Base-by-base conservation (phyloP, 352 stramenopile species). In the Phytophthora multivora region DNA sequence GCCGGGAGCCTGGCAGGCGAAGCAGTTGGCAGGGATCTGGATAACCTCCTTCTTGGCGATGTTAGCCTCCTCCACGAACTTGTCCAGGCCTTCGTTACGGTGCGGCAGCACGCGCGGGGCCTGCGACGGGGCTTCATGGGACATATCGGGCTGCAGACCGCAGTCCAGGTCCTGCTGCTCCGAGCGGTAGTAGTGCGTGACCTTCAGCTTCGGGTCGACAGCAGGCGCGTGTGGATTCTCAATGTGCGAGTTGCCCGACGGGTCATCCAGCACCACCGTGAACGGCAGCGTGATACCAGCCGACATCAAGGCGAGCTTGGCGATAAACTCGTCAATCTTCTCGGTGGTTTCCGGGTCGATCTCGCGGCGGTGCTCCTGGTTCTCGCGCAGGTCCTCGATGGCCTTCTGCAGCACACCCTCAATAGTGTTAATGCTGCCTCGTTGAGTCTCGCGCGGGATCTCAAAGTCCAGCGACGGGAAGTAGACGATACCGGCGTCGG, bases 211-310 rank as follows among this genome's bases (percentile, higher is more conserved):
- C 10, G 89, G 81, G 71, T 98, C 91, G 18, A 43, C 61, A 25
- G 79, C 72, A n/a, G 91, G 91, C 0, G 88, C 89, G 31, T 71
- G 64, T 12, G 88, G 87, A 63, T 97, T 97, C 49, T 98, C 91
- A 65, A 98, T 83, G 71, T 96, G 96, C 30, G 84, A 96, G 71
- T 98, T 97, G 19, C 91, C 91, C 6, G 59, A 77, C 47, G 91
- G 91, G 54, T 98, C 91, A 63, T 97, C 83, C 51, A 98, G 62
- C 18, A 94, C 69, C 30, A 98, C 59, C 26, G 59, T 90, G 64
- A 95, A 97, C 0, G 91, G 91, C 7, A 97, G 72, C 31, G 77
- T 71, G 25, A 81, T 78, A 28, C 86, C 84, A 1, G 78, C 64
- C 21, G 78, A 69, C 59, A 93, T 79, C 36, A 91, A 59, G 2